Evolutionary conservation across 208 protist species (phyloP).

Genomic region (Zelonia costaricensis): DNA sequence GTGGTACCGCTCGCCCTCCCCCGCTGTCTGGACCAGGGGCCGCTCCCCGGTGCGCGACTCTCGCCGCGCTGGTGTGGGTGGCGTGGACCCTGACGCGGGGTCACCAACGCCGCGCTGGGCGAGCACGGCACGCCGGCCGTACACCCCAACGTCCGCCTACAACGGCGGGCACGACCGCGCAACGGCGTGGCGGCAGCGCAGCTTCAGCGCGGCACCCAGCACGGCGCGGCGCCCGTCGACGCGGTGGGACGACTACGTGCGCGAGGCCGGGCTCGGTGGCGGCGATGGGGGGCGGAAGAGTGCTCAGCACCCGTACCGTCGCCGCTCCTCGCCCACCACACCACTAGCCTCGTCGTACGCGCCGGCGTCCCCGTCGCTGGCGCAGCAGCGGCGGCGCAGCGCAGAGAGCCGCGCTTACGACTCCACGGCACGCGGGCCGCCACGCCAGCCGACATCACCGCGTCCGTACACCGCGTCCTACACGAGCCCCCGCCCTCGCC

Average conservation of each 20-base stretch:
- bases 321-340: neutral
- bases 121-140: neutral
- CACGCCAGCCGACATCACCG: neutral
- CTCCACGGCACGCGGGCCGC: neutral
- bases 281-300: neutral
- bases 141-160: neutral
- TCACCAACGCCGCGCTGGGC: constrained; percentile 6
- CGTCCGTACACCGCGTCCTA: constrained; percentile 6
- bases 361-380: neutral
- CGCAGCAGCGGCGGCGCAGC: neutral
- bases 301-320: neutral
- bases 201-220: constrained; percentile 2
- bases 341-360: neutral
- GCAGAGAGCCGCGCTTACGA: neutral
- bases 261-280: constrained; percentile 13
- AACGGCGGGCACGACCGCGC: neutral
- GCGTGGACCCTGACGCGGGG: too few species aligned
- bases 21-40: too few species aligned
- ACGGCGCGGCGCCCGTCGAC: constrained; percentile 30
- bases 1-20: too few species aligned
- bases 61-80: too few species aligned
- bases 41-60: too few species aligned
- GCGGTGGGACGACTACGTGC: constrained; percentile 43
- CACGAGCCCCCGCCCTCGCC: neutral
- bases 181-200: neutral